Percentiles rank a stretch among this genome's conserved stretches.
Conservation (phyloP, 148 eudicot genomes). For the Rheum nobile region DNA sequence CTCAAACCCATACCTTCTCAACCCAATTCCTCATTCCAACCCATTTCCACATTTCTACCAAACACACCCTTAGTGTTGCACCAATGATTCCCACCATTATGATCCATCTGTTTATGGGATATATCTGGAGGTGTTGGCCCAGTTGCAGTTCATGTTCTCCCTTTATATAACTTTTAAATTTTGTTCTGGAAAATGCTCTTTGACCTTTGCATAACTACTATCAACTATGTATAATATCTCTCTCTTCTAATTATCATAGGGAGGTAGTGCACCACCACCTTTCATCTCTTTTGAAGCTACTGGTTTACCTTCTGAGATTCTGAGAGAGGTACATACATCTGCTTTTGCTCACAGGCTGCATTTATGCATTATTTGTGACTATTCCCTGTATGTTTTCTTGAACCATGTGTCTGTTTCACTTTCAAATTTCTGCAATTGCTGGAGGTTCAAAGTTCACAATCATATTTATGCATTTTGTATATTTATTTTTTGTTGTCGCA, state of each 20-base stretch:
- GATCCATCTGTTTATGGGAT: neutral
- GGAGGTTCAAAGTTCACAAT: slow-evolving; percentile 42
- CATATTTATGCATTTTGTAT: slow-evolving; percentile 37
- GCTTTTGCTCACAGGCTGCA: neutral
- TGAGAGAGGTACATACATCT: slow-evolving; percentile 57
- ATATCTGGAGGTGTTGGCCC: neutral
- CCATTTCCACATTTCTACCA: too few relatives aligned
- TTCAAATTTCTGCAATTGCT: slow-evolving; percentile 32
- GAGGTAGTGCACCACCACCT: slow-evolving; percentile 66
- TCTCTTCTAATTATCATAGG: slow-evolving; percentile 26
- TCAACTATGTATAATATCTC: neutral
- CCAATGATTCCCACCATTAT: neutral
- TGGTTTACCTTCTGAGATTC: slow-evolving; percentile 72
- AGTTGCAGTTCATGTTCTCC: neutral
- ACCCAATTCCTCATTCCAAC: too few relatives aligned
- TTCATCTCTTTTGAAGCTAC: slow-evolving; percentile 68
- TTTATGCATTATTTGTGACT: neutral
- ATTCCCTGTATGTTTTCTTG: neutral
- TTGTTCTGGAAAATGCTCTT: neutral
- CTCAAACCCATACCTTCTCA: too few relatives aligned
- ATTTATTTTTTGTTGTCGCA: slow-evolving; percentile 71
- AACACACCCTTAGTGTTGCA: too few relatives aligned
- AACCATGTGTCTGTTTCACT: slow-evolving; percentile 12
- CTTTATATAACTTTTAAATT: neutral
- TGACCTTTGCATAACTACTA: neutral